These are phyloP conservation scores for Thelonectria discophora DNA, from an alignment of 2,329 filamentous ascomycete species.

Conservation along the genomic window DNA sequence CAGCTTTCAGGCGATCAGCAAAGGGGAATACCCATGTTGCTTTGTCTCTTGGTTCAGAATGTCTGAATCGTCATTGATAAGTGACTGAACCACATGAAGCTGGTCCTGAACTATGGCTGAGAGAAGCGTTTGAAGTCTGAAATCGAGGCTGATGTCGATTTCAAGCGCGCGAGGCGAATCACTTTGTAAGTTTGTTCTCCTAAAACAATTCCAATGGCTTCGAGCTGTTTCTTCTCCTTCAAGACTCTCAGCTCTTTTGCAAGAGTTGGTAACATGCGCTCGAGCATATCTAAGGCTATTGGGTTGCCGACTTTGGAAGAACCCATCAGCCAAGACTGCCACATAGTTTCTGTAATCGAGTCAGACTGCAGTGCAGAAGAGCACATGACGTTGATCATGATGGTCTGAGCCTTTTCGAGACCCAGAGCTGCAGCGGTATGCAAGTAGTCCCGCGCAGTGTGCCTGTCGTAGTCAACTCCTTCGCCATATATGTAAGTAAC, in stretches of 20 bases:
- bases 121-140: neutral
- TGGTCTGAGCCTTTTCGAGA: neutral
- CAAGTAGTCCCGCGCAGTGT: neutral
- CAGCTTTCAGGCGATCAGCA: neutral
- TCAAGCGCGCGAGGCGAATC: neutral
- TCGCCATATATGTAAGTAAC: neutral
- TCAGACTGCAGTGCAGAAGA: neutral
- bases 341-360: neutral
- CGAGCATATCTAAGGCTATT: neutral
- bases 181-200: neutral
- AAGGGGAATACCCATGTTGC: neutral
- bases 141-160: neutral
- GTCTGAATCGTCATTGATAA: neutral
- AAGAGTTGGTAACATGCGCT: neutral
- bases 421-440: neutral
- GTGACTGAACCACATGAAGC: neutral
- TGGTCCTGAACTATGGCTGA: neutral
- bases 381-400: neutral
- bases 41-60: neutral
- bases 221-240: neutral
- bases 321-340: neutral
- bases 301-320: slow-evolving; percentile 1
- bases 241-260: neutral
- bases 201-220: neutral
- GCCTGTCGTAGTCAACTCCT: neutral